These are phyloP conservation scores for Colletotrichum noveboracense DNA, from an alignment of 2,329 filamentous ascomycete species.

Conservation along the genomic window DNA sequence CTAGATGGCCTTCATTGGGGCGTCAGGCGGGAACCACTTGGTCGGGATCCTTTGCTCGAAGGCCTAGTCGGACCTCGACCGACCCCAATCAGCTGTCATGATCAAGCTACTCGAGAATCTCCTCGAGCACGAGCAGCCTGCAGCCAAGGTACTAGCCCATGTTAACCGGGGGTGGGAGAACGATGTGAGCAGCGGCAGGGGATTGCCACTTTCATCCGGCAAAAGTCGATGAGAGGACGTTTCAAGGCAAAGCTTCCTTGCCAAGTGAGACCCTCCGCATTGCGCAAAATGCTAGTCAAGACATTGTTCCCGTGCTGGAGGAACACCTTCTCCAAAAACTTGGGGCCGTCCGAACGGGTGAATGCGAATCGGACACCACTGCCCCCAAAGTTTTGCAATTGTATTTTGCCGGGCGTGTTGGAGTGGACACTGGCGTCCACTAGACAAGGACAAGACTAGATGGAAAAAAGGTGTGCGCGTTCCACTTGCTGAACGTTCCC, in stretches of 20 bases:
- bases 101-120: not conserved
- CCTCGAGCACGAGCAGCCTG: not conserved
- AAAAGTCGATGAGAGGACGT: constrained; percentile 13
- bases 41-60: constrained; percentile 11
- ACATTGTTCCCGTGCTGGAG: not conserved
- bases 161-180: not conserved
- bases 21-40: constrained; percentile 9
- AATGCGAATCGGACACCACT: not conserved
- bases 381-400: not conserved
- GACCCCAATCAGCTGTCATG: constrained; percentile 6
- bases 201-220: constrained; percentile 9
- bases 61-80: not conserved
- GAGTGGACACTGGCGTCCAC: constrained; percentile 2
- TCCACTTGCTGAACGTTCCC: constrained; percentile 3
- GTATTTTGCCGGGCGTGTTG: constrained; percentile 15
- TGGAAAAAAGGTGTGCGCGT: constrained; percentile 1
- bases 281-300: not conserved
- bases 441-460: constrained; percentile 15
- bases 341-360: constrained; percentile 8
- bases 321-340: not conserved
- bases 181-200: constrained; percentile 4
- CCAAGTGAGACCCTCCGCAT: not conserved
- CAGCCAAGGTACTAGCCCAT: constrained; percentile 1
- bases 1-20: not conserved
- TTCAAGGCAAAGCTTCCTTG: constrained; percentile 18